These are phyloP conservation scores for Ustilago tritici DNA, from an alignment of 1,284 basidiomycete genomes.

Conservation along the genomic window DNA sequence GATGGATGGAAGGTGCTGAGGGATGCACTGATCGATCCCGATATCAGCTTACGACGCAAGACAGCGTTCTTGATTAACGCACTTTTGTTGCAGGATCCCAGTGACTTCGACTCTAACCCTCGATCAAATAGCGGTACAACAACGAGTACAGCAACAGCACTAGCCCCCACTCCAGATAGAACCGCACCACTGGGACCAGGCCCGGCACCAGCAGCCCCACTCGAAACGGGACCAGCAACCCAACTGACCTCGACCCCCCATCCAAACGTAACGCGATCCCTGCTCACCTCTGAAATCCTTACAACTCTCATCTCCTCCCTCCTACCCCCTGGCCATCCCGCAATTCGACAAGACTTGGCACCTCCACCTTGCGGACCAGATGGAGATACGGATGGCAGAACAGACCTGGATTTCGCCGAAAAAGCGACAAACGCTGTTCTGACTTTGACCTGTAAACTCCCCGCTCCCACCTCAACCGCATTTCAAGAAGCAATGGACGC, in stretches of 20 bases:
- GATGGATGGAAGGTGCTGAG: conserved; percentile 81
- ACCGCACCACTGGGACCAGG: conserved; percentile 4
- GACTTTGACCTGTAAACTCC: conserved; percentile 53
- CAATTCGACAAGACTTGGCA: conserved; percentile 37
- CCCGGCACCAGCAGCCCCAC: conserved; percentile 43
- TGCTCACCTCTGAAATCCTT: conserved; percentile 57
- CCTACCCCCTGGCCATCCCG: conserved; percentile 28
- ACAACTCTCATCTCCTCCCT: conserved; percentile 61
- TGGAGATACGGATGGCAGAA: conserved; percentile 75
- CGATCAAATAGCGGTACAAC: conserved; percentile 69
- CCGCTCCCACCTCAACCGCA: neutral
- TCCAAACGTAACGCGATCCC: conserved; percentile 61
- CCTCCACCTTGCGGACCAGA: conserved; percentile 75
- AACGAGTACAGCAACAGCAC: conserved; percentile 50
- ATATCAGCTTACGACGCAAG: conserved; percentile 83
- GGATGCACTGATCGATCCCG: conserved; percentile 79
- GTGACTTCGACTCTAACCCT: conserved; percentile 69
- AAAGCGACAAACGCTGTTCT: conserved; percentile 77
- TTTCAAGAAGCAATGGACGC: neutral
- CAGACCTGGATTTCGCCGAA: conserved; percentile 84
- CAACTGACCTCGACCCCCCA: conserved; percentile 46
- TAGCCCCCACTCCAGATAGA: conserved; percentile 12
- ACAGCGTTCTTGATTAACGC: conserved; percentile 84
- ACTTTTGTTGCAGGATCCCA: conserved; percentile 76
- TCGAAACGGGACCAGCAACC: conserved; percentile 67